Evolutionary conservation across 2,329 filamentous ascomycete species (phyloP), one percentile per base, ranked within the genome.

Genomic region (Pseudogymnoascus verrucosus): DNA sequence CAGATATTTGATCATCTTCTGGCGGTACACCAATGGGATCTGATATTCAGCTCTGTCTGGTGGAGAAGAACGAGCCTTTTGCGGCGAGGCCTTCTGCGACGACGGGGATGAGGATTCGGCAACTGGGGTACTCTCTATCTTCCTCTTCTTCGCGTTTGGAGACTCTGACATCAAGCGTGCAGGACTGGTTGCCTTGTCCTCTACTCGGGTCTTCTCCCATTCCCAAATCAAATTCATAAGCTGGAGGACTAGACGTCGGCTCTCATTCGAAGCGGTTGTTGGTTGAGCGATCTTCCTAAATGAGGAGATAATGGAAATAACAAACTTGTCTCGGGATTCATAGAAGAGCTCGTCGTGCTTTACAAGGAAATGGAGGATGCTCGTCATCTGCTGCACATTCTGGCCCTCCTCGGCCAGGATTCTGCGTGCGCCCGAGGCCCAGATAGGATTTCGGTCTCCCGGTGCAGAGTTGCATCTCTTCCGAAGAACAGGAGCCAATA

Each of bases 341-440:
- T 96, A 99, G 78, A 99, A 99, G 4, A 99, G 79, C 71, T 95
- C 89, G 0, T 93, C 89, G 73, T 99, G 93, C 64, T 90, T 86
- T 37, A 97, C 93, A 36, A 99, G 81, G 77, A 99, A 99, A 71
- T 97, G 90, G 79, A 97, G 98, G 70, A 99, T 98, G 78, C 90
- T 95, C 62, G 92, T 96, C 78, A 98, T 89, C 76, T 98, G 95
- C 75, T 96, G 93, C 57, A 93, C 83, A 70, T 99, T 99, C 67
- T 95, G 91, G 26, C 91, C 93, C 75, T 99, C 95, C 73, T 99
- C 96, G 3, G 91, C 88, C 21, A 99, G 78, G 28, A 99, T 96
- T 62, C 93, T 91, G 44, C 93, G 86, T 31, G 95, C 93, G 68
- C 93, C 90, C 67, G 91, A 87, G 6, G 93, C 91, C 95, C 93